These are phyloP conservation scores for Yamadazyma atlantica DNA, from an alignment of 1,139 yeast genomes.

Conservation along the genomic window DNA sequence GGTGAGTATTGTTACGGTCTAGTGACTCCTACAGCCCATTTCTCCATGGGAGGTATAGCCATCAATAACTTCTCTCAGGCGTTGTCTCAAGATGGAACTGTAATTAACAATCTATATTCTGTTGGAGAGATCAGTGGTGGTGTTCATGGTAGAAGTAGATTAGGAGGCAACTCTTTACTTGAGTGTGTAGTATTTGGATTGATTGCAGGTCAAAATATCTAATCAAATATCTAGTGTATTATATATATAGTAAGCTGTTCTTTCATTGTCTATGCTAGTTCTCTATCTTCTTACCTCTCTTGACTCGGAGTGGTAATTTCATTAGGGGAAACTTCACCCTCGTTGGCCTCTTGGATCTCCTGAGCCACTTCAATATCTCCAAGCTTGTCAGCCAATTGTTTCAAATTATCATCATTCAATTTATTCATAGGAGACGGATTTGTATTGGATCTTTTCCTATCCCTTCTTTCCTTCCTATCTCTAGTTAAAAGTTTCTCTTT, in stretches of 20 bases:
- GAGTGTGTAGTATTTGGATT: conserved; percentile 43
- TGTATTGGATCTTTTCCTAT: conserved; percentile 28
- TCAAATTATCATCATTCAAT: conserved; percentile 30
- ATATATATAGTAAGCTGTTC: too few relatives aligned
- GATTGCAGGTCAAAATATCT: conserved; percentile 15
- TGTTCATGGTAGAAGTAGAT: conserved; percentile 37
- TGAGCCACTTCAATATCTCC: conserved; percentile 12
- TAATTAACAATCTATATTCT: conserved; percentile 29
- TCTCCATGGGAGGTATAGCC: conserved; percentile 41
- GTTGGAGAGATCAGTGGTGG: conserved; percentile 43
- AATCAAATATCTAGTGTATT: background rate
- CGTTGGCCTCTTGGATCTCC: too few relatives aligned
- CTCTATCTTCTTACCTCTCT: too few relatives aligned
- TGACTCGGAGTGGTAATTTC: too few relatives aligned
- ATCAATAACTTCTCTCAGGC: conserved; percentile 29
- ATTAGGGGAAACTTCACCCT: too few relatives aligned
- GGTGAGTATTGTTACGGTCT: conserved; percentile 28
- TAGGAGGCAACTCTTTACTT: conserved; percentile 38
- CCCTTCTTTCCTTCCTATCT: conserved; percentile 39
- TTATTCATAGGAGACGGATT: conserved; percentile 15
- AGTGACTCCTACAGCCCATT: conserved; percentile 40
- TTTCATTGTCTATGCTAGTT: background rate
- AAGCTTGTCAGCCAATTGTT: conserved; percentile 17
- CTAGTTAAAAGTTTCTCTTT: conserved; percentile 30
- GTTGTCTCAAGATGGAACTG: conserved; percentile 16